Conservation (phyloP, 441 rosid genomes). For the Populus hybrid region DNA sequence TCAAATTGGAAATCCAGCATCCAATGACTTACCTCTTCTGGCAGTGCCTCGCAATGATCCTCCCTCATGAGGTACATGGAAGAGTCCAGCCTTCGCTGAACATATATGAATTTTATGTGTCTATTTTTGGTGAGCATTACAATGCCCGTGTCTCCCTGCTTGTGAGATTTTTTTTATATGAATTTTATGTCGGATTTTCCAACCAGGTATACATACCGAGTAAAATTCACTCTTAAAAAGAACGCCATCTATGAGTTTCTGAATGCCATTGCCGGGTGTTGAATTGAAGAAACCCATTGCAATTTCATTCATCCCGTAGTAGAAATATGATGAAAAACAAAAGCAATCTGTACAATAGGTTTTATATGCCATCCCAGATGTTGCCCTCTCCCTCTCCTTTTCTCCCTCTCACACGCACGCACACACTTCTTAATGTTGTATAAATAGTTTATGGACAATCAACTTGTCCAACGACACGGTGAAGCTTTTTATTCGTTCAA, state of each 20-base stretch:
- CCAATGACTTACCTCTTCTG: constrained; percentile 9
- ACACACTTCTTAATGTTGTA: neutral
- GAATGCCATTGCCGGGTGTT: neutral
- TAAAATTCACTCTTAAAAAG: no score
- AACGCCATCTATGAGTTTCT: neutral
- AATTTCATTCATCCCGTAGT: no score
- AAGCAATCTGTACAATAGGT: neutral
- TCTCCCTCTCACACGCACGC: neutral
- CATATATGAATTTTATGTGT: neutral
- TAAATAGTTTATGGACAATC: neutral
- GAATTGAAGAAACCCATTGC: no score
- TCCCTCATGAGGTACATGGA: constrained; percentile 14
- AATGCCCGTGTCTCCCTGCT: neutral
- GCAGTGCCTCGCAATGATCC: constrained; percentile 7
- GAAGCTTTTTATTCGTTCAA: neutral
- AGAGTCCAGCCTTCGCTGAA: constrained; percentile 1
- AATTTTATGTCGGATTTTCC: neutral
- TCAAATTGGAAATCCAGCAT: constrained; percentile 21
- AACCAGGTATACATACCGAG: neutral
- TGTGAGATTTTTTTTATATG: neutral
- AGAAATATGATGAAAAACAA: no score
- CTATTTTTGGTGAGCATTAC: constrained; percentile 11
- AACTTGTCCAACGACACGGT: neutral
- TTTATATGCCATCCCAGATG: neutral
- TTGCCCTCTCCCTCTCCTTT: no score